Percentiles rank a stretch among this genome's conserved stretches.
phyloP scores from a whole-genome alignment of 208 protist genomes.

The Naegleria lovaniensis region DNA sequence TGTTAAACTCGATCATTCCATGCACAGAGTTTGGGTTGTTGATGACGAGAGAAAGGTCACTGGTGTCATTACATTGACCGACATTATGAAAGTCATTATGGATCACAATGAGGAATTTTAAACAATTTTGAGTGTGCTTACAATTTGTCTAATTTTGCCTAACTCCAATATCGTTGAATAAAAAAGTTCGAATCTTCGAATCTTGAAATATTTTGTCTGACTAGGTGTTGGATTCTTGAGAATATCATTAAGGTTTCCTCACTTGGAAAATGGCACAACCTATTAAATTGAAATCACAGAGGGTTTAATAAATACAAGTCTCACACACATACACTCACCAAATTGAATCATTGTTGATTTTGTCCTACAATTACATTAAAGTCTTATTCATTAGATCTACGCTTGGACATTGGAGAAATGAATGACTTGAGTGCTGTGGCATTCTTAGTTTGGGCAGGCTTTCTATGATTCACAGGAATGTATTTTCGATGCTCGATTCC shows the following conservation, averaged over 20 bases:
- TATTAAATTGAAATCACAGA: too few relatives aligned
- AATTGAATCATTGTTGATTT: too few relatives aligned
- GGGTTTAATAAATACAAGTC: too few relatives aligned
- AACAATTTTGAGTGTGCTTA: not conserved
- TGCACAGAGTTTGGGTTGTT: slow-evolving; percentile 14
- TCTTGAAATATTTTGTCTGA: too few relatives aligned
- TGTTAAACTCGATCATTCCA: not conserved
- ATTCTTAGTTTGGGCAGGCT: not conserved
- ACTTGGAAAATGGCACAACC: too few relatives aligned
- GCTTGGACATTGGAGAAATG: not conserved
- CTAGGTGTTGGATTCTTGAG: too few relatives aligned
- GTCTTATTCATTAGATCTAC: not conserved
- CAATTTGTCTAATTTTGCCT: too few relatives aligned
- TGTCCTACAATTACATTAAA: too few relatives aligned
- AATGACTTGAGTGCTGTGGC: not conserved
- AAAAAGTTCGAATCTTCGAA: too few relatives aligned
- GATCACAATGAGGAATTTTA: not conserved
- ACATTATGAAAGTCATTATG: not conserved
- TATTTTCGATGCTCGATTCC: not conserved
- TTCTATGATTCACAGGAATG: slow-evolving; percentile 16
- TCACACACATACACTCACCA: too few relatives aligned
- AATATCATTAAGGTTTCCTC: too few relatives aligned
- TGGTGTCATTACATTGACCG: not conserved
- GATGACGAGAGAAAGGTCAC: not conserved
- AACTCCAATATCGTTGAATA: too few relatives aligned